Evolutionary conservation across 306 rosid species (phyloP).

Genomic region (Sindora glabra): DNA sequence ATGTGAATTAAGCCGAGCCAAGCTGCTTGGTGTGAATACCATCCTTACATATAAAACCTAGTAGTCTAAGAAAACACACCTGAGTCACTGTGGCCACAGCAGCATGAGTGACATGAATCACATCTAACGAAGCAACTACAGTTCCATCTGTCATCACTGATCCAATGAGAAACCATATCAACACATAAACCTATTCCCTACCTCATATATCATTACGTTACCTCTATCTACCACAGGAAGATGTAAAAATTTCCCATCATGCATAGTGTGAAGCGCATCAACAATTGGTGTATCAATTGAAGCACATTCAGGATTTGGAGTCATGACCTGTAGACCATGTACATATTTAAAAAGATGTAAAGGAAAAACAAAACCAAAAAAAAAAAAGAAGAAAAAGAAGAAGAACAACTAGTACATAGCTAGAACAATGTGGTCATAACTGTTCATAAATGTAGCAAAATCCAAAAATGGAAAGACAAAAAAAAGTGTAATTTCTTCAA

Average conservation of each 20-base stretch:
- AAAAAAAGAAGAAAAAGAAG: slow-evolving; percentile 8
- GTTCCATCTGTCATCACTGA: slow-evolving; percentile 57
- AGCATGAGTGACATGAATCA: slow-evolving; percentile 81
- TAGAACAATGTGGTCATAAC: not conserved
- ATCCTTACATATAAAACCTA: no score
- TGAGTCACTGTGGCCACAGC: slow-evolving; percentile 85
- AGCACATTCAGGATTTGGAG: slow-evolving; percentile 89
- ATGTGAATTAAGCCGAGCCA: no score
- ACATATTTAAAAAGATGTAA: not conserved
- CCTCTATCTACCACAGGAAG: slow-evolving; percentile 87
- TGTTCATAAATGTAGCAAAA: slow-evolving; percentile 9
- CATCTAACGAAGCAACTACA: slow-evolving; percentile 73
- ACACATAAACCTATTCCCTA: not conserved
- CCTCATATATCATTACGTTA: slow-evolving; percentile 13
- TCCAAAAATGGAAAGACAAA: slow-evolving; percentile 1
- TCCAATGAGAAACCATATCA: slow-evolving; percentile 22
- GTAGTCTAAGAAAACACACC: slow-evolving; percentile 25
- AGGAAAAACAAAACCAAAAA: no score
- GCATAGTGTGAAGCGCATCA: slow-evolving; percentile 95
- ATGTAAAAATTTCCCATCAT: slow-evolving; percentile 86
- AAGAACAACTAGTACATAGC: not conserved
- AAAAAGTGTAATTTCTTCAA: not conserved
- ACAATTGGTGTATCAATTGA: slow-evolving; percentile 78
- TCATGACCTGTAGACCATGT: slow-evolving; percentile 63
- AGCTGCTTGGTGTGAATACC: no score